Evolutionary conservation across 2,329 filamentous ascomycete genomes (phyloP), one percentile per base, ranked within the genome.

Genomic region (Ophiostoma quercus): DNA sequence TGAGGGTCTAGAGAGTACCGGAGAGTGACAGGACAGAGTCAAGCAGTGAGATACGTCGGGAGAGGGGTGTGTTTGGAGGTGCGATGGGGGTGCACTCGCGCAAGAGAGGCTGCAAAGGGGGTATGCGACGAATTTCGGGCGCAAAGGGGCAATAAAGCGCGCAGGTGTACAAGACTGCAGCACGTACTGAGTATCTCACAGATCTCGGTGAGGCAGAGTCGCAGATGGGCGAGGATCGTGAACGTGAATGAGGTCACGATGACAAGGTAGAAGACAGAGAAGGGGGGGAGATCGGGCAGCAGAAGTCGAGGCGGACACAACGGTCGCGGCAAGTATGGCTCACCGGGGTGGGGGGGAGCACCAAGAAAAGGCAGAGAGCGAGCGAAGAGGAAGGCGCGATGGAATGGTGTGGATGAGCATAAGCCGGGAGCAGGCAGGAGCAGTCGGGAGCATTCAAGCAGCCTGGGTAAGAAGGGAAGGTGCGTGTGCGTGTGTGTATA

Each of bases 191-290:
- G 32, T 39, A 37, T 32, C 25, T 16, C 25, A 37, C 62, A 65
- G 34, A 41, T 65, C 62, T 65, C 34, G 34, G 16, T n/a, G 34
- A 65, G 34, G 62, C 62, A 65, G 34, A 65, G 62, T 39, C 37
- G 34, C 51, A 66, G 37, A 62, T 22, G 57, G 32, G 34, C 25
- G 60, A 19, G 34, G 22, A 68, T 57, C 16, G 37, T 16, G 22
- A 16, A 16, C 1, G 16, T 22, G 63, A 14, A 39, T 66, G n/a
- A 54, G 37, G 62, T 16, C 16, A 32, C 14, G 37, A 62, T 14
- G 29, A 19, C 32, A 41, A 19, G 39, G 12, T 34, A 16, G 29
- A 25, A 70, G n/a, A 22, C 8, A 5, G 34, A 14, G 19, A 65
- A 29, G 25, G 19, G 57, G 25, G 57, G 54, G 25, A 19, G 22